Evolutionary conservation across 805 yeast species (phyloP).

Genomic region (Candida easanensis): DNA sequence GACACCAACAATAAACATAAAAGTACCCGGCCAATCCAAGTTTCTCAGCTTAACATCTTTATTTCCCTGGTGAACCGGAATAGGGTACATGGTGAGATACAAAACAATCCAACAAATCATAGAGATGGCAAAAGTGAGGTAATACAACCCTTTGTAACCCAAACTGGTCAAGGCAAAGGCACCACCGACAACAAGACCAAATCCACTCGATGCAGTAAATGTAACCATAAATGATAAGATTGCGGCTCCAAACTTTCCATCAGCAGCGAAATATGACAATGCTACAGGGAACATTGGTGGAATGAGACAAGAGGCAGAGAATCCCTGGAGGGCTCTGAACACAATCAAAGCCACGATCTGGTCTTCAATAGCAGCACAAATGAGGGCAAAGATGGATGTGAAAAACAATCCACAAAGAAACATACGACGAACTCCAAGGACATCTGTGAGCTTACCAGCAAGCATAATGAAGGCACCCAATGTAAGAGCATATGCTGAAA

Average conservation of each 20-base stretch:
- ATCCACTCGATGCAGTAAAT: slow-evolving; percentile 31
- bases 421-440: slow-evolving; percentile 32
- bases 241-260: slow-evolving; percentile 26
- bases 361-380: slow-evolving; percentile 36
- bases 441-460: slow-evolving; percentile 41
- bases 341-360: slow-evolving; percentile 35
- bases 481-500: slow-evolving; percentile 42
- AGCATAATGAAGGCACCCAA: slow-evolving; percentile 41
- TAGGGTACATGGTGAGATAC: slow-evolving; percentile 25
- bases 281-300: slow-evolving; percentile 37
- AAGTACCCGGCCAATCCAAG: slow-evolving; percentile 35
- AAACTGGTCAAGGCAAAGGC: slow-evolving; percentile 36
- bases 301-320: slow-evolving; percentile 39
- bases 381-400: slow-evolving; percentile 29
- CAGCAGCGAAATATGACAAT: slow-evolving; percentile 29
- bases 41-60: slow-evolving; percentile 21
- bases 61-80: background rate
- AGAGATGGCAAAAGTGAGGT: slow-evolving; percentile 34
- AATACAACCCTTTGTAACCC: slow-evolving; percentile 40
- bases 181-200: slow-evolving; percentile 43
- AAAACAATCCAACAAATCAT: slow-evolving; percentile 21
- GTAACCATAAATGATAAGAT: slow-evolving; percentile 26
- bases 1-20: slow-evolving; percentile 33
- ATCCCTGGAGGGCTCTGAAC: slow-evolving; percentile 44
- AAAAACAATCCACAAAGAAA: slow-evolving; percentile 26